These are phyloP conservation scores for Eudorina sp. DNA, from an alignment of 139 green algal species.

Conservation along the genomic window DNA sequence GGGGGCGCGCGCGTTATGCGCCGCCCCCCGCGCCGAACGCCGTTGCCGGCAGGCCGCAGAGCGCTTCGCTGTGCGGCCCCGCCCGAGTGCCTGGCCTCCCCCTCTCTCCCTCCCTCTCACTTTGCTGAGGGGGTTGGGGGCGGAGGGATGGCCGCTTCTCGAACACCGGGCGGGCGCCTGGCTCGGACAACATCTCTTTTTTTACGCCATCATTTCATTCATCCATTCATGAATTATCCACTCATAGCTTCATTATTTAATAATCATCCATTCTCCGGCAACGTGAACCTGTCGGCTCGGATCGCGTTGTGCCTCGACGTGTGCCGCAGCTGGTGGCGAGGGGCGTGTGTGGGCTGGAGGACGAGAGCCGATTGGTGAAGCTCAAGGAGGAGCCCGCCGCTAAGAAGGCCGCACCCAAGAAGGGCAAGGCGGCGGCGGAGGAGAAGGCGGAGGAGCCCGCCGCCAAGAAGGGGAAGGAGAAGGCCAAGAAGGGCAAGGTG, in stretches of 20 bases:
- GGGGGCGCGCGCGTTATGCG: constrained; percentile 30
- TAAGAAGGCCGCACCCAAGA: too few relatives aligned
- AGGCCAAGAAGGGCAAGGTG: too few relatives aligned
- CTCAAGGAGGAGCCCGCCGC: not conserved
- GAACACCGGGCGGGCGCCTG: constrained; percentile 1
- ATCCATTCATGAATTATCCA: not conserved
- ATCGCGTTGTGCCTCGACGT: not conserved
- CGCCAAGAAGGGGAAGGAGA: too few relatives aligned
- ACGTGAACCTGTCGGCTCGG: too few relatives aligned
- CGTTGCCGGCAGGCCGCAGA: constrained; percentile 11
- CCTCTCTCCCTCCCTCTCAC: too few relatives aligned
- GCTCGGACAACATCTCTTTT: constrained; percentile 15
- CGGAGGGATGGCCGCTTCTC: not conserved
- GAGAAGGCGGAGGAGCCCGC: too few relatives aligned
- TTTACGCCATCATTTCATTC: not conserved
- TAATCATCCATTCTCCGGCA: too few relatives aligned
- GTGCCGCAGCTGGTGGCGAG: not conserved
- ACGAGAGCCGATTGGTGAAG: not conserved
- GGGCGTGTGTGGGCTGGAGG: not conserved
- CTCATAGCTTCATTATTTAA: too few relatives aligned
- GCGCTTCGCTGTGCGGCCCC: not conserved
- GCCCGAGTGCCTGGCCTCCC: not conserved
- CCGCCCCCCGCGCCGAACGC: not conserved
- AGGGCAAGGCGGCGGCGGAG: not conserved
- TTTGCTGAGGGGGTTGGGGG: too few relatives aligned